Conservation (phyloP, 1,139 yeast genomes). For the Insectozyma bohioensis region DNA sequence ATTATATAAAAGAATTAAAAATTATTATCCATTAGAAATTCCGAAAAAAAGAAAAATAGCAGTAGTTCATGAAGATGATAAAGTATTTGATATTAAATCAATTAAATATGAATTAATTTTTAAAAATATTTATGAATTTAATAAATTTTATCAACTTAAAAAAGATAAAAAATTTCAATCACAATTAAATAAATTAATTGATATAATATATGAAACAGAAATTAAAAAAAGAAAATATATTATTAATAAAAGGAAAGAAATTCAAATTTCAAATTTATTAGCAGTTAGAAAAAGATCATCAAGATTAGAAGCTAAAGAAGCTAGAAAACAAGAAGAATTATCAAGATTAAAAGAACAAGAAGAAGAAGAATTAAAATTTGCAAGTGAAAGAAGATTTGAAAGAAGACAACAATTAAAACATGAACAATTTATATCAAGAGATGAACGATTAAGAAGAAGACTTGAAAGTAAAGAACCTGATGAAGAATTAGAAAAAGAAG, state of each 20-base stretch:
- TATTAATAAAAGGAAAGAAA: slow-evolving; percentile 45
- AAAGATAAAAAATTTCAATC: slow-evolving; percentile 18
- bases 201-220: slow-evolving; percentile 26
- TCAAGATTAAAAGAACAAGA: slow-evolving; percentile 42
- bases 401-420: slow-evolving; percentile 29
- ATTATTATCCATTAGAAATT: slow-evolving; percentile 32
- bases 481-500: slow-evolving; percentile 1
- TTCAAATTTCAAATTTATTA: slow-evolving; percentile 46
- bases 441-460: slow-evolving; percentile 40
- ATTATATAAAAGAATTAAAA: slow-evolving; percentile 39
- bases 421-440: slow-evolving; percentile 32
- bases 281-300: slow-evolving; percentile 52
- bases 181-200: slow-evolving; percentile 20
- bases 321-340: slow-evolving; percentile 28
- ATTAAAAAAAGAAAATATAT: slow-evolving; percentile 42
- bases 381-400: slow-evolving; percentile 39
- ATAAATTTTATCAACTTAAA: slow-evolving; percentile 22
- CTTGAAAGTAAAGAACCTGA: slow-evolving; percentile 8
- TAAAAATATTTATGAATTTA: slow-evolving; percentile 34
- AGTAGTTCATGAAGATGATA: slow-evolving; percentile 29
- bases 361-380: slow-evolving; percentile 29
- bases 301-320: slow-evolving; percentile 42
- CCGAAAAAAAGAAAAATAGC: slow-evolving; percentile 42
- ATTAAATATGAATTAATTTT: slow-evolving; percentile 33
- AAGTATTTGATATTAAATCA: slow-evolving; percentile 31